Percentiles rank a stretch among this genome's conserved stretches.
These are phyloP conservation scores for Colletotrichum graminicola DNA, from an alignment of 2,329 filamentous ascomycete genomes.

Conservation along the genomic window DNA sequence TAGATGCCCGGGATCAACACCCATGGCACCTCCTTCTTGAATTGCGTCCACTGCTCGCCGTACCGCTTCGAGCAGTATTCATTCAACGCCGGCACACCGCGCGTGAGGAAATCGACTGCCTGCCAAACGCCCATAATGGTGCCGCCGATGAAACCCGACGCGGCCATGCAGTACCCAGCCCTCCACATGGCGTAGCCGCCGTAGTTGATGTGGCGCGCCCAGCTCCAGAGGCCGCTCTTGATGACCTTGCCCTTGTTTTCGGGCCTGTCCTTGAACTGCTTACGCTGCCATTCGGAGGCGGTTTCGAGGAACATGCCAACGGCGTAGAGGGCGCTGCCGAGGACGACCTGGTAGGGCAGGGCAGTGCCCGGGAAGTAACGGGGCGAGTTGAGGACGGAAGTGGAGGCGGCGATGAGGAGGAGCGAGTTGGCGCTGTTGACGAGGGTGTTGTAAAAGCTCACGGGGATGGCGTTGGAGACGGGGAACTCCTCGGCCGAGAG, in stretches of 20 bases:
- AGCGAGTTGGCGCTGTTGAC: constrained; percentile 68
- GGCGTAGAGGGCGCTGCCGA: constrained; percentile 63
- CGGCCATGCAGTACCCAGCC: constrained; percentile 50
- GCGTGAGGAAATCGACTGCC: constrained; percentile 48
- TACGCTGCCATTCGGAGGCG: constrained; percentile 68
- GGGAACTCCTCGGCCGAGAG: constrained; percentile 65
- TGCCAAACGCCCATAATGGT: constrained; percentile 48
- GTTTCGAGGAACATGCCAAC: constrained; percentile 67
- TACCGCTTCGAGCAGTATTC: constrained; percentile 54
- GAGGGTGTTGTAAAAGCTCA: constrained; percentile 65
- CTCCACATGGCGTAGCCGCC: constrained; percentile 54
- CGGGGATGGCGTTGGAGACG: constrained; percentile 54
- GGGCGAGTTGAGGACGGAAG: constrained; percentile 53
- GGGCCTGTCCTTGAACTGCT: constrained; percentile 53
- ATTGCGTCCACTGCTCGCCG: constrained; percentile 54
- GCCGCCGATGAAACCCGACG: constrained; percentile 53
- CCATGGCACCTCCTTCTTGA: constrained; percentile 54
- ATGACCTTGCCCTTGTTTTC: constrained; percentile 55
- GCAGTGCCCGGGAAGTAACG: constrained; percentile 43
- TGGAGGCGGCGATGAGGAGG: constrained; percentile 62
- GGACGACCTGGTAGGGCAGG: constrained; percentile 52
- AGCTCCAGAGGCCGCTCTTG: constrained; percentile 53
- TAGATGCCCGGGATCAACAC: constrained; percentile 54
- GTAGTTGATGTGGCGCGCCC: constrained; percentile 57
- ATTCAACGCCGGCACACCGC: constrained; percentile 51